phyloP scores from a whole-genome alignment of 345 rosid species.

The Lagerstroemia speciosa region DNA sequence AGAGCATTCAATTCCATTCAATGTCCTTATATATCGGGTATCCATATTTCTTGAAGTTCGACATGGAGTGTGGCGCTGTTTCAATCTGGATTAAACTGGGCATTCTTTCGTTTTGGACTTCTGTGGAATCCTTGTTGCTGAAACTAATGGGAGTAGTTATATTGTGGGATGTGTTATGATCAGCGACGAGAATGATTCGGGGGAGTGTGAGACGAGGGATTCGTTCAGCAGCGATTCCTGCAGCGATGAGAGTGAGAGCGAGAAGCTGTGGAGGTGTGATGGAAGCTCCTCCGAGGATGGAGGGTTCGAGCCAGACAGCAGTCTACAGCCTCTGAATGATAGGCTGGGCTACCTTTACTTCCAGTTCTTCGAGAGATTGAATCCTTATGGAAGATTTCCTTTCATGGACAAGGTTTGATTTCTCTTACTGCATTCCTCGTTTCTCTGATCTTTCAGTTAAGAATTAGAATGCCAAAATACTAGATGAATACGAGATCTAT shows the following conservation, averaged over 20 bases:
- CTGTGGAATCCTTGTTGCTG: too few species aligned
- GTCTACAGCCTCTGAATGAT: constrained; percentile 21
- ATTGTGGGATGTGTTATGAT: neutral
- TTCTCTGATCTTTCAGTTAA: too few species aligned
- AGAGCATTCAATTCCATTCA: neutral
- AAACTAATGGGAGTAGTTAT: too few species aligned
- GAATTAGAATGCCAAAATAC: too few species aligned
- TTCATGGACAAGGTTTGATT: constrained; percentile 38
- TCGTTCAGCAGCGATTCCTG: constrained; percentile 81
- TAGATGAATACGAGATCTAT: neutral
- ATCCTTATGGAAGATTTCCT: constrained; percentile 48
- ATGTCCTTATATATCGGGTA: neutral
- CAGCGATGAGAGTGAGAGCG: constrained; percentile 87
- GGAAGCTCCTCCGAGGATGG: constrained; percentile 89
- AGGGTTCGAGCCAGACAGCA: constrained; percentile 52
- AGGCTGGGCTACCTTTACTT: constrained; percentile 30
- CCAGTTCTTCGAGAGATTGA: constrained; percentile 37
- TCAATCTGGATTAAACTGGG: too few species aligned
- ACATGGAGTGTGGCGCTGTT: neutral
- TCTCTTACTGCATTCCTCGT: too few species aligned
- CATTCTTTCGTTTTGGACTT: too few species aligned
- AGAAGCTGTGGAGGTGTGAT: constrained; percentile 64
- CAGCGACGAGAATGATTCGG: constrained; percentile 80
- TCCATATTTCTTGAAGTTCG: neutral
- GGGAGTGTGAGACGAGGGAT: constrained; percentile 81